Evolutionary conservation across 129 eudicot species (phyloP).

Genomic region (Centella asiatica): DNA sequence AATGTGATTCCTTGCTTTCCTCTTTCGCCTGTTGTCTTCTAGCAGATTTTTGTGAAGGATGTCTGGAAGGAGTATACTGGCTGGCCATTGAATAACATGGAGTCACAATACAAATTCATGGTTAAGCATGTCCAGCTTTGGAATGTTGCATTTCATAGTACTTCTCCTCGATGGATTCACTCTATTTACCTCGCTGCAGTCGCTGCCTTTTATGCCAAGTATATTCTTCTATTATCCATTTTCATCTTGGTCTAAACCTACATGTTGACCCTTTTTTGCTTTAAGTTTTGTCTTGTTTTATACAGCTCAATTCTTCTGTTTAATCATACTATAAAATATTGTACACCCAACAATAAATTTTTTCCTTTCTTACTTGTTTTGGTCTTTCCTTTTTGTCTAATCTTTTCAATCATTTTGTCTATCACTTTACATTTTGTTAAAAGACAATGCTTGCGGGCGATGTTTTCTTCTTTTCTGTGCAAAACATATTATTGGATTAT

Average conservation of each 20-base stretch:
- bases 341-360: neutral
- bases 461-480: neutral
- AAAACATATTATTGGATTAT: neutral
- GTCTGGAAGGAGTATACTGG: constrained; percentile 98
- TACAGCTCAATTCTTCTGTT: too few species aligned
- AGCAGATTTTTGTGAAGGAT: constrained; percentile 77
- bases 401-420: too few species aligned
- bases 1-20: neutral
- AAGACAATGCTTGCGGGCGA: neutral
- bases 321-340: neutral
- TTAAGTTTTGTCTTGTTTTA: neutral
- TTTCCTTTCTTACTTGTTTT: neutral
- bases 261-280: constrained; percentile 11
- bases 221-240: constrained; percentile 17
- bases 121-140: constrained; percentile 93
- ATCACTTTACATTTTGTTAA: neutral
- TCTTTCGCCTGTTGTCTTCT: neutral
- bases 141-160: constrained; percentile 88
- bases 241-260: neutral
- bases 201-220: constrained; percentile 98
- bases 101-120: constrained; percentile 93
- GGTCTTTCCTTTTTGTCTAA: constrained; percentile 1
- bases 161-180: constrained; percentile 97
- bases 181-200: constrained; percentile 80
- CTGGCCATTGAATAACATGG: constrained; percentile 98